Percentiles rank a stretch among this genome's conserved stretches.
Conservation (phyloP, 2,329 filamentous ascomycete species). For the Cytospora paraplurivora region DNA sequence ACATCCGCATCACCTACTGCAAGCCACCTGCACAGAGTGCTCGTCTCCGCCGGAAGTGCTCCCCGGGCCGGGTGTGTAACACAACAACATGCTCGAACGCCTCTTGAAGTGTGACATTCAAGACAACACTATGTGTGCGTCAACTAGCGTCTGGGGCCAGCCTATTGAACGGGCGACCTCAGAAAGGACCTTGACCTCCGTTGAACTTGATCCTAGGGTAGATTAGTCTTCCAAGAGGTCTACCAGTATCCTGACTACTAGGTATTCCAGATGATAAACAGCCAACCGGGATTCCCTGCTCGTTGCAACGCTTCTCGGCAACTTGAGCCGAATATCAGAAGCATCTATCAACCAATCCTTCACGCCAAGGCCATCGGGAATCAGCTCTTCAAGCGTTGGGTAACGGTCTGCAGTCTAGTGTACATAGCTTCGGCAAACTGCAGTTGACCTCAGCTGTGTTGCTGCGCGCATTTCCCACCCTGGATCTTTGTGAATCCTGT, state of each 20-base stretch:
- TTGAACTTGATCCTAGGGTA: too few species aligned
- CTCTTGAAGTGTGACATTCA: conserved; percentile 13
- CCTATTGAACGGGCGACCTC: neutral
- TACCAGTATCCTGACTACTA: too few species aligned
- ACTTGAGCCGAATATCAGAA: conserved; percentile 1
- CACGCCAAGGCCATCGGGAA: conserved; percentile 12
- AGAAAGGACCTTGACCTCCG: neutral
- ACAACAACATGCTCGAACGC: conserved; percentile 5
- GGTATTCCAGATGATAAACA: too few species aligned
- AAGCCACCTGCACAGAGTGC: conserved; percentile 23
- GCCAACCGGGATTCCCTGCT: neutral
- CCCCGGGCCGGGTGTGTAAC: conserved; percentile 20
- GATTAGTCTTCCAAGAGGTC: too few species aligned
- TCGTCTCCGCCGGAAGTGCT: conserved; percentile 17
- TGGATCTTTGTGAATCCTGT: conserved; percentile 5
- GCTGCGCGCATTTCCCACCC: conserved; percentile 6
- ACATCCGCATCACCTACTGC: conserved; percentile 15
- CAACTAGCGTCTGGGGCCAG: neutral
- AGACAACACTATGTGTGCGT: neutral
- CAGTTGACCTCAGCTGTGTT: conserved; percentile 12
- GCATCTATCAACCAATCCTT: neutral
- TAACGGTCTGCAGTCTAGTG: neutral
- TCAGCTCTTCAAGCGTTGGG: conserved; percentile 1
- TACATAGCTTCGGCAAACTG: neutral
- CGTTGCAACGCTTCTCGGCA: neutral